A percentile compares a stretch with the other conserved stretches of the same genome.
These are phyloP conservation scores for Fusarium sp. DNA, from an alignment of 2,329 filamentous ascomycete species.

Conservation along the genomic window DNA sequence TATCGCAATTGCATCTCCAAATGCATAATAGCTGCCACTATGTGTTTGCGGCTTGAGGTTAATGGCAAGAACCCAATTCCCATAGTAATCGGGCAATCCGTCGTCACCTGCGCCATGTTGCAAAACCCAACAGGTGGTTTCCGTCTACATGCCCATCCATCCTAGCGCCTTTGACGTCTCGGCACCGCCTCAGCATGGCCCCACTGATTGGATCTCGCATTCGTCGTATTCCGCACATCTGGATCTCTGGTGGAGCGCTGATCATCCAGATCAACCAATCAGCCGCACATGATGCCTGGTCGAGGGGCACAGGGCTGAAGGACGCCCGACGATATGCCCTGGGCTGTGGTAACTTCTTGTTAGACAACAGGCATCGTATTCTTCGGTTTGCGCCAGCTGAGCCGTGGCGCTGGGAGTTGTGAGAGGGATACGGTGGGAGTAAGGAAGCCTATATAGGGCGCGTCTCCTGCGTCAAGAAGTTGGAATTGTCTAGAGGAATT, in stretches of 20 bases:
- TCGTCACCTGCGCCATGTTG: constrained; percentile 2
- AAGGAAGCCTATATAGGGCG: constrained; percentile 22
- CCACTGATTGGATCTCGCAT: constrained; percentile 48
- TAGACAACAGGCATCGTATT: constrained; percentile 29
- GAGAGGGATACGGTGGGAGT: background rate
- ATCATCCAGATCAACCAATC: constrained; percentile 32
- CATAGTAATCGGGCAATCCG: constrained; percentile 10
- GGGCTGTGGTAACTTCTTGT: constrained; percentile 15
- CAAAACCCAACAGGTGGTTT: background rate
- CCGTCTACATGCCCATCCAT: background rate
- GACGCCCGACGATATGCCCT: constrained; percentile 18
- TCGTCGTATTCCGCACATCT: constrained; percentile 49
- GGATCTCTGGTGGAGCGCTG: constrained; percentile 16
- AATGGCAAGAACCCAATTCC: background rate
- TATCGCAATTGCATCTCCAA: background rate
- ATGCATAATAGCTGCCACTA: background rate
- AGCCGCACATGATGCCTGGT: background rate
- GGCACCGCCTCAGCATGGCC: constrained; percentile 36
- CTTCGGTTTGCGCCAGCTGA: constrained; percentile 25
- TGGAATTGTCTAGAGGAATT: background rate
- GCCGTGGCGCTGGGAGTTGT: background rate
- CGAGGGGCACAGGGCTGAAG: constrained; percentile 29
- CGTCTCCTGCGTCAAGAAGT: background rate
- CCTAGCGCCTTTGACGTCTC: background rate
- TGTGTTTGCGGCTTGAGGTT: background rate